Evolutionary conservation across 495 filamentous ascomycete species (phyloP).

Genomic region (Penicillium soppii): DNA sequence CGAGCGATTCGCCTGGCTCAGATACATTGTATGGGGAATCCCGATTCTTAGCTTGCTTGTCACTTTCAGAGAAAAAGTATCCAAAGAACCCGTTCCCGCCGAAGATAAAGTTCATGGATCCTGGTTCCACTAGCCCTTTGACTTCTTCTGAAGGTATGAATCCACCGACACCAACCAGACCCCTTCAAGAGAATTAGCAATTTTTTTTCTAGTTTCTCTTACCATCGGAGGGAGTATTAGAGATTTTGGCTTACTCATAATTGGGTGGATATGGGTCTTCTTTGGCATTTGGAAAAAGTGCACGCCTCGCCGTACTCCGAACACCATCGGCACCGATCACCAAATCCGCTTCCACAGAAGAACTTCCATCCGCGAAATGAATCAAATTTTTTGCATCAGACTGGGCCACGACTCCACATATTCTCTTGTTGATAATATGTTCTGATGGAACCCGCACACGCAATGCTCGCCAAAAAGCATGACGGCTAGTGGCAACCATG

Average conservation of each 20-base stretch:
- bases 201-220: neutral
- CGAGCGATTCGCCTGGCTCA: constrained; percentile 32
- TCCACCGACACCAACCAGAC: constrained; percentile 53
- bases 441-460: constrained; percentile 28
- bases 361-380: constrained; percentile 31
- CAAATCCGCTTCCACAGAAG: constrained; percentile 45
- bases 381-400: constrained; percentile 19
- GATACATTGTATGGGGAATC: constrained; percentile 31
- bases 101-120: constrained; percentile 53
- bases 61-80: constrained; percentile 42
- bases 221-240: neutral
- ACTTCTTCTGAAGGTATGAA: constrained; percentile 41
- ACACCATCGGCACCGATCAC: constrained; percentile 64
- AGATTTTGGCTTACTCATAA: constrained; percentile 37
- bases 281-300: constrained; percentile 40
- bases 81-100: constrained; percentile 60
- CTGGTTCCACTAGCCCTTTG: constrained; percentile 24
- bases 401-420: constrained; percentile 22
- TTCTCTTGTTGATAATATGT: constrained; percentile 28
- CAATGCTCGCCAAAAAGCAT: constrained; percentile 35
- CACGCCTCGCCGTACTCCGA: constrained; percentile 46
- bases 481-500: constrained; percentile 34
- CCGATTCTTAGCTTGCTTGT: constrained; percentile 11
- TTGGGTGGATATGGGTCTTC: constrained; percentile 33
- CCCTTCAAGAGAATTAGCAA: constrained; percentile 22